Percentiles rank a stretch among this genome's conserved stretches.
phyloP scores from a whole-genome alignment of 2,329 filamentous ascomycete species.

The Daldinia sp. region DNA sequence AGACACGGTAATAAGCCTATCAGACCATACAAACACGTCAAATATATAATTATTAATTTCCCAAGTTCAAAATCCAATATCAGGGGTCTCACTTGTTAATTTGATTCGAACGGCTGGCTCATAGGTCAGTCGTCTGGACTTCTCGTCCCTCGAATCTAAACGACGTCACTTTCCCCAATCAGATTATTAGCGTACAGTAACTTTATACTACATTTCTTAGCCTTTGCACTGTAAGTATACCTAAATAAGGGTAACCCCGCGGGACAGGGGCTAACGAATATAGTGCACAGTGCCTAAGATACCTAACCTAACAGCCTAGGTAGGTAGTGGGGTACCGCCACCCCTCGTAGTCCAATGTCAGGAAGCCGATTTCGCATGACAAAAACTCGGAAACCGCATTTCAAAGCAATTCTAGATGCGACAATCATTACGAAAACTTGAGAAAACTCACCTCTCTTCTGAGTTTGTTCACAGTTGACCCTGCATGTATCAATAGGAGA shows the following conservation, averaged over 20 bases:
- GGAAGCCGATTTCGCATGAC: slow-evolving; percentile 35
- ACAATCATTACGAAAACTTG: background rate
- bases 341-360: slow-evolving; percentile 31
- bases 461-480: too few species aligned
- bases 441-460: background rate
- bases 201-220: background rate
- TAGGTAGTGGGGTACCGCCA: slow-evolving; percentile 5
- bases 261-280: background rate
- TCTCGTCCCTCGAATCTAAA: background rate
- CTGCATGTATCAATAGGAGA: background rate
- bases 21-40: too few species aligned
- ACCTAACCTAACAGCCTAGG: too few species aligned
- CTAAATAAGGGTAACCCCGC: slow-evolving; percentile 1
- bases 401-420: slow-evolving; percentile 25
- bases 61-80: background rate
- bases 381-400: slow-evolving; percentile 27
- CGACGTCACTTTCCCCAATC: slow-evolving; percentile 16
- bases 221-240: background rate
- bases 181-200: background rate
- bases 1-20: too few species aligned
- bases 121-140: background rate
- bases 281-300: too few species aligned
- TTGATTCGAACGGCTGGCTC: too few species aligned
- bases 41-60: too few species aligned
- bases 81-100: background rate